These are phyloP conservation scores for Jaltomata sinuosa DNA, from an alignment of 257 asterid genomes.

Conservation along the genomic window DNA sequence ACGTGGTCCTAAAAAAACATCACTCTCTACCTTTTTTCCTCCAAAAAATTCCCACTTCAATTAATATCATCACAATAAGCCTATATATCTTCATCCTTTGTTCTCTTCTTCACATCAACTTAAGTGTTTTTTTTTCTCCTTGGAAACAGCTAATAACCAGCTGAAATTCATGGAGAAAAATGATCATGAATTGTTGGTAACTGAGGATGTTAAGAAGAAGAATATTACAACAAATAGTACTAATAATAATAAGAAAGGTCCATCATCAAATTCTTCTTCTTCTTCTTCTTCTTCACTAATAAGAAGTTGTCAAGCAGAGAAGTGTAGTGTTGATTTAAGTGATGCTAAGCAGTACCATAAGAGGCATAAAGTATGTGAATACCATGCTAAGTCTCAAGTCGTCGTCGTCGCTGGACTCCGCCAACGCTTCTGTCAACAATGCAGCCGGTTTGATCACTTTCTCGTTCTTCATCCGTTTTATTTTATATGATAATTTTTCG, in stretches of 20 bases:
- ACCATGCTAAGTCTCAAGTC: conserved; percentile 50
- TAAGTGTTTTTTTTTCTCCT: neutral
- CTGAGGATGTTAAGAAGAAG: conserved; percentile 37
- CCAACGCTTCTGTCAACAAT: conserved; percentile 82
- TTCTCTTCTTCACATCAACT: neutral
- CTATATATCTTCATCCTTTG: neutral
- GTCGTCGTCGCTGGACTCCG: conserved; percentile 63
- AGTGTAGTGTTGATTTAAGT: conserved; percentile 41
- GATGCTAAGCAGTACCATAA: conserved; percentile 56
- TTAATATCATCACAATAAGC: conserved; percentile 22
- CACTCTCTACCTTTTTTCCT: conserved; percentile 28
- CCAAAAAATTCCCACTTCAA: conserved; percentile 43
- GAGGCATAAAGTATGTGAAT: conserved; percentile 66
- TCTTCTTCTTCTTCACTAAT: neutral
- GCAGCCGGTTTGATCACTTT: conserved; percentile 50
- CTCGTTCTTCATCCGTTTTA: neutral
- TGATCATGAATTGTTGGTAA: conserved; percentile 6
- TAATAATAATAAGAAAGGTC: conserved; percentile 19
- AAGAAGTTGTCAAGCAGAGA: conserved; percentile 60
- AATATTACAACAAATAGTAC: neutral
- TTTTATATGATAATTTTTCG: neutral
- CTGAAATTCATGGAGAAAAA: conserved; percentile 14
- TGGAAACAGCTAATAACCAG: neutral
- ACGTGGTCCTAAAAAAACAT: conserved; percentile 57
- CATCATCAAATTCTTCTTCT: neutral